Conservation (phyloP, 2,329 filamentous ascomycete species). For the Leptographium galeiforme region DNA sequence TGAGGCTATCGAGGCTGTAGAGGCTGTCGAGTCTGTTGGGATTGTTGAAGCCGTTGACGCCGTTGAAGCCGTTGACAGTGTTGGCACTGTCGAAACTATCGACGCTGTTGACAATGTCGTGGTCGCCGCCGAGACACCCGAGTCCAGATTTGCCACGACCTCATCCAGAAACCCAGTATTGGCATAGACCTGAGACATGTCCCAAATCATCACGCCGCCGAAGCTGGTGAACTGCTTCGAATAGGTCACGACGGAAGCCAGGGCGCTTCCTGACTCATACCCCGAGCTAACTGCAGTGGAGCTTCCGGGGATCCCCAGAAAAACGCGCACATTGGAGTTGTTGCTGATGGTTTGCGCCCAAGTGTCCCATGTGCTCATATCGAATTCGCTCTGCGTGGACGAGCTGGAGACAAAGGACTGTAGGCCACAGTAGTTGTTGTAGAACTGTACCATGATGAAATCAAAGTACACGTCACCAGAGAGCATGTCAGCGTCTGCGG, state of each 20-base stretch:
- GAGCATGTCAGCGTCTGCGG: slow-evolving; percentile 42
- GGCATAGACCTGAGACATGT: slow-evolving; percentile 45
- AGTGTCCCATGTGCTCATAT: slow-evolving; percentile 50
- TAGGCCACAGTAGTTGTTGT: slow-evolving; percentile 55
- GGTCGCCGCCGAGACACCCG: neutral
- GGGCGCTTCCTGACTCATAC: slow-evolving; percentile 33
- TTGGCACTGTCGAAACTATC: too few species aligned
- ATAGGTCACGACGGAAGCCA: slow-evolving; percentile 39
- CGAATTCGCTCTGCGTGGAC: slow-evolving; percentile 38
- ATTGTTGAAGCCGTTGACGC: too few species aligned
- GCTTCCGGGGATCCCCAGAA: slow-evolving; percentile 47
- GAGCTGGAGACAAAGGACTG: slow-evolving; percentile 32
- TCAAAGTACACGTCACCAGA: slow-evolving; percentile 41
- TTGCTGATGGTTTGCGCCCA: slow-evolving; percentile 46
- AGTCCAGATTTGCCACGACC: slow-evolving; percentile 20
- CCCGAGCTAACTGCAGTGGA: slow-evolving; percentile 36
- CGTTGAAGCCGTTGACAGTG: neutral
- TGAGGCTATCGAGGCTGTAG: slow-evolving; percentile 1
- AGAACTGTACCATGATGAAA: slow-evolving; percentile 52
- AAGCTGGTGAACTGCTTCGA: slow-evolving; percentile 43
- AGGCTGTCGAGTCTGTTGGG: slow-evolving; percentile 1
- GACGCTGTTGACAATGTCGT: neutral
- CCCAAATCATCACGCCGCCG: slow-evolving; percentile 59
- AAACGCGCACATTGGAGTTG: slow-evolving; percentile 47
- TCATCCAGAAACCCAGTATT: slow-evolving; percentile 42